phyloP scores from a whole-genome alignment of 768 basidiomycete genomes.

The Zangia roseola region DNA sequence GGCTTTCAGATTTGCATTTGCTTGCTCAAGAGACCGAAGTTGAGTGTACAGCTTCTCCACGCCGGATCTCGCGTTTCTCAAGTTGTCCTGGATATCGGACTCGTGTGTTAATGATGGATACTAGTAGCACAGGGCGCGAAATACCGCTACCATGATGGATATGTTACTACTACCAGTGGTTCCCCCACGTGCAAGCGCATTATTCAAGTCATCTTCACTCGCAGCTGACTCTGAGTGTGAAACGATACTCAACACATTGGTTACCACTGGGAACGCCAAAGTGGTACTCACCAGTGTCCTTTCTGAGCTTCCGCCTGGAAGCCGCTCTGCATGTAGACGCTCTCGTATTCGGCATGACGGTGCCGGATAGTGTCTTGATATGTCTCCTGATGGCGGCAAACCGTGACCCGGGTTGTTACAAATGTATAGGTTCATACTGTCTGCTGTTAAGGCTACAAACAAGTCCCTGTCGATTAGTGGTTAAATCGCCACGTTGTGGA shows the following conservation, averaged over 20 bases:
- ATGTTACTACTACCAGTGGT: no score
- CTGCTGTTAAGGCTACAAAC: not conserved
- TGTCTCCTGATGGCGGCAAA: no score
- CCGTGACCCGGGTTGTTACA: no score
- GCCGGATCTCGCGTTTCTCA: constrained; percentile 3
- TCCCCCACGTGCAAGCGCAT: not conserved
- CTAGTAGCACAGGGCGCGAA: no score
- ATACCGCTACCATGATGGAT: constrained; percentile 10
- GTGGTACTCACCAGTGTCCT: not conserved
- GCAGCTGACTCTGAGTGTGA: constrained; percentile 1
- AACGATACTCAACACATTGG: not conserved
- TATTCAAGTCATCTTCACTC: not conserved
- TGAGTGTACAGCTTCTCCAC: constrained; percentile 9
- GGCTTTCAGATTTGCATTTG: constrained; percentile 4
- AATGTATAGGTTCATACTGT: not conserved
- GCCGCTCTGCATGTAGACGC: constrained; percentile 1
- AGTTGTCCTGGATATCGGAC: constrained; percentile 3
- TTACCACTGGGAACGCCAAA: not conserved
- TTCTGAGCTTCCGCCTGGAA: not conserved
- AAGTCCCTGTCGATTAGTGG: constrained; percentile 44
- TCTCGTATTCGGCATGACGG: constrained; percentile 15
- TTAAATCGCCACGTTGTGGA: constrained; percentile 44
- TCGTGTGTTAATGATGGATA: not conserved
- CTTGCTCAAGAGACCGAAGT: constrained; percentile 10
- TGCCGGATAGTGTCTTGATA: no score